Percentiles rank a stretch among this genome's conserved stretches.
phyloP scores from a whole-genome alignment of 306 rosid genomes.

The Vigna angularis region DNA sequence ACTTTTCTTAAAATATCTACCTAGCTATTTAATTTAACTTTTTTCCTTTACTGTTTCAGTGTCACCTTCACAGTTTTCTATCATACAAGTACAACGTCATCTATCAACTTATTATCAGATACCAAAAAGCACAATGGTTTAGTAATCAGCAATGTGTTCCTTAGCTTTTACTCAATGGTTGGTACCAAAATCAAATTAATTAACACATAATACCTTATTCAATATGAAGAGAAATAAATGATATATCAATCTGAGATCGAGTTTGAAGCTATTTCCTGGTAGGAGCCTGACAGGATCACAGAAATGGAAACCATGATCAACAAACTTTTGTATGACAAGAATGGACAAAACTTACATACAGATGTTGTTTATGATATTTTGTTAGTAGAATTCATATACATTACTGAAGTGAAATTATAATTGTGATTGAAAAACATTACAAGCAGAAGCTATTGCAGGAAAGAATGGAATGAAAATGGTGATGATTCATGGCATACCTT shows the following conservation, averaged over 20 bases:
- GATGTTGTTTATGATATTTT: neutral
- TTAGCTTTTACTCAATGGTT: slow-evolving; percentile 25
- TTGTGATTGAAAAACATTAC: neutral
- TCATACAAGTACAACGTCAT: neutral
- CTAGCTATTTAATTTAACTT: neutral
- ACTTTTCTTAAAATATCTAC: neutral
- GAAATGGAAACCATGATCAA: neutral
- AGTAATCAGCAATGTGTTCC: neutral
- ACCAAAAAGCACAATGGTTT: neutral
- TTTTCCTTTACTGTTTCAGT: neutral
- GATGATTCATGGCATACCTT: slow-evolving; percentile 27
- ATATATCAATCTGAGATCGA: slow-evolving; percentile 17
- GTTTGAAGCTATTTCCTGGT: slow-evolving; percentile 37
- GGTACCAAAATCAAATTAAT: slow-evolving; percentile 19
- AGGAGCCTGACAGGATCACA: slow-evolving; percentile 54
- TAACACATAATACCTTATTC: slow-evolving; percentile 34
- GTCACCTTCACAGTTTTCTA: slow-evolving; percentile 13
- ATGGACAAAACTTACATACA: too few species aligned
- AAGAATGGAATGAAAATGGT: too few species aligned
- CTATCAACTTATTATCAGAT: neutral
- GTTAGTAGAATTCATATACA: too few species aligned
- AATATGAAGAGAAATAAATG: slow-evolving; percentile 10
- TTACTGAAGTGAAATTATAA: too few species aligned
- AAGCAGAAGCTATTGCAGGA: neutral
- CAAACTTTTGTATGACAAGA: neutral